Evolutionary conservation across 2,329 filamentous ascomycete species (phyloP).

Genomic region (Apiospora kogelbergensis): DNA sequence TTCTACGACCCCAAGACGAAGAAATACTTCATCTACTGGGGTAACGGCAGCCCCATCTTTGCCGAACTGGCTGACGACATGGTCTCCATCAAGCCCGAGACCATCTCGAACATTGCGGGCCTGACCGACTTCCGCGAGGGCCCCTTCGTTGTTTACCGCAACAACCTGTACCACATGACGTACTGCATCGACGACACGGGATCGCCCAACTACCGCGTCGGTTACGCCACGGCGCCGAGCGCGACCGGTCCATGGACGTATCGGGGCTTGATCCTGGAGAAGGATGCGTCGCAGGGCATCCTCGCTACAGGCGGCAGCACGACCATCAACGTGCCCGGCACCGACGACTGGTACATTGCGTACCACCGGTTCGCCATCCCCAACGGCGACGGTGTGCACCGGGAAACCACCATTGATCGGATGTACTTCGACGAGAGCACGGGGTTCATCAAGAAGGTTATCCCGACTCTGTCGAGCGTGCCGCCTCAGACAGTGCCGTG

Average conservation of each 20-base stretch:
- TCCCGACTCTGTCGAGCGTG: constrained; percentile 37
- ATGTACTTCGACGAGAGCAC: constrained; percentile 39
- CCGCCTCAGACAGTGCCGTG: constrained; percentile 14
- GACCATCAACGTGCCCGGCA: constrained; percentile 44
- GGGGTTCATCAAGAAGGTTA: constrained; percentile 37
- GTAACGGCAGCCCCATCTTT: constrained; percentile 43
- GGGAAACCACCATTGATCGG: constrained; percentile 44
- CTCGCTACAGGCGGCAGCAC: constrained; percentile 46
- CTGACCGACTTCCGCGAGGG: constrained; percentile 44
- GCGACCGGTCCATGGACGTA: constrained; percentile 45
- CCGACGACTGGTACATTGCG: constrained; percentile 50
- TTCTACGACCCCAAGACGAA: constrained; percentile 60
- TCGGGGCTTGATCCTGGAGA: constrained; percentile 42
- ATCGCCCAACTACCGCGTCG: constrained; percentile 45
- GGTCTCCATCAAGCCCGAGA: constrained; percentile 40
- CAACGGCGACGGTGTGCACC: constrained; percentile 40
- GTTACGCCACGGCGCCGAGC: constrained; percentile 41
- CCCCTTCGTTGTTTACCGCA: constrained; percentile 42
- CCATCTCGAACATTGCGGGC: constrained; percentile 33
- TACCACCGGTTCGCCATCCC: constrained; percentile 50
- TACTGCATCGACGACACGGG: constrained; percentile 49
- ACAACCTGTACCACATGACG: constrained; percentile 46
- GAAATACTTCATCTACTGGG: constrained; percentile 63
- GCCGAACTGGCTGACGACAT: constrained; percentile 47
- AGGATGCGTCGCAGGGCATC: constrained; percentile 41